These are phyloP conservation scores for Schizosaccharomyces osmophilus DNA, from an alignment of 805 yeast genomes.

Conservation along the genomic window DNA sequence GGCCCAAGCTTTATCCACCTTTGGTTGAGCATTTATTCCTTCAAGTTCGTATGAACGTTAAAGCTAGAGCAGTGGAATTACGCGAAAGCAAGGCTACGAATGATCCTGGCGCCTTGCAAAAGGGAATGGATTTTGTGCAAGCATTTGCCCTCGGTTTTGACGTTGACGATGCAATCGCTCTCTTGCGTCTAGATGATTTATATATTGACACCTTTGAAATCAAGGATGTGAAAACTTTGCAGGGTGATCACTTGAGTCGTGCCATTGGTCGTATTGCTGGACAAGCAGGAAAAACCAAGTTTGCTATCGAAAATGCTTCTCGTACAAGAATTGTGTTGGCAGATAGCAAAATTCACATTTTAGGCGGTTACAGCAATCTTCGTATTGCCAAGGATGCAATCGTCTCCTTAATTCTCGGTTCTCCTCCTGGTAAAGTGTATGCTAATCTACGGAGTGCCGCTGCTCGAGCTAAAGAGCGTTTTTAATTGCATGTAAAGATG, in stretches of 20 bases:
- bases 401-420: conserved; percentile 79
- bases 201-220: conserved; percentile 92
- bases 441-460: conserved; percentile 94
- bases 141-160: conserved; percentile 94
- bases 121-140: conserved; percentile 89
- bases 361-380: conserved; percentile 92
- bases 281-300: conserved; percentile 95
- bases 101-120: conserved; percentile 85
- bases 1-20: conserved; percentile 92
- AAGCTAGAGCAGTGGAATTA: conserved; percentile 66
- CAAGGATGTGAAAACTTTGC: conserved; percentile 85
- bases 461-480: conserved; percentile 88
- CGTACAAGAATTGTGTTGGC: conserved; percentile 95
- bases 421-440: conserved; percentile 95
- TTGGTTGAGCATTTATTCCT: conserved; percentile 80
- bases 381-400: conserved; percentile 97
- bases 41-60: conserved; percentile 86
- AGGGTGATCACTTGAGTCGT: conserved; percentile 90
- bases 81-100: conserved; percentile 62
- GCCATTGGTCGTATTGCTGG: conserved; percentile 99
- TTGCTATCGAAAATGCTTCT: conserved; percentile 95
- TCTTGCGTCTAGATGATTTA: conserved; percentile 78
- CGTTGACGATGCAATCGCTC: conserved; percentile 86
- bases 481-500: conserved; percentile 17
- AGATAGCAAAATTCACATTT: conserved; percentile 82